Conservation (phyloP, 2,329 filamentous ascomycete genomes). For the Cytospora mali region DNA sequence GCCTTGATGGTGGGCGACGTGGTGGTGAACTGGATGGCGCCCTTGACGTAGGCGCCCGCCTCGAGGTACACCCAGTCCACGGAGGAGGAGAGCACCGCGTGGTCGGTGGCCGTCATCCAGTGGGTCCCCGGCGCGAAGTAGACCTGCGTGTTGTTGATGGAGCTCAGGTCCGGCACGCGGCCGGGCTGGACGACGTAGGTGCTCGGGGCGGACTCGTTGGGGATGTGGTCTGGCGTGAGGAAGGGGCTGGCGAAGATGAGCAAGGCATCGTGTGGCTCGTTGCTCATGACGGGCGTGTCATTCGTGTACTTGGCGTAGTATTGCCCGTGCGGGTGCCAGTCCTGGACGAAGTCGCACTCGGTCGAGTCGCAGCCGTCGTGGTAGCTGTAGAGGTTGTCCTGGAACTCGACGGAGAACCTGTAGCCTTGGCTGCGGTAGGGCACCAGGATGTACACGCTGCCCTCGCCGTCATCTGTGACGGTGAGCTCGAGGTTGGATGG, state of each 20-base stretch:
- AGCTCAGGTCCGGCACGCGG: constrained; percentile 30
- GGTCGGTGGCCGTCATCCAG: constrained; percentile 31
- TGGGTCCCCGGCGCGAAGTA: constrained; percentile 39
- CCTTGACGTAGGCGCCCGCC: constrained; percentile 42
- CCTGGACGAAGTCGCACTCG: constrained; percentile 19
- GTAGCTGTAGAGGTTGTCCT: constrained; percentile 37
- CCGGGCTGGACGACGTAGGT: constrained; percentile 33
- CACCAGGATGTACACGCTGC: constrained; percentile 34
- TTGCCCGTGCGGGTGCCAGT: constrained; percentile 28
- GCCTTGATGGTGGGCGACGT: constrained; percentile 34
- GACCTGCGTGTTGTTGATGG: constrained; percentile 29
- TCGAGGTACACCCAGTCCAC: constrained; percentile 36
- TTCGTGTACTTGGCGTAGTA: constrained; percentile 32
- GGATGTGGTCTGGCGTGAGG: constrained; percentile 29
- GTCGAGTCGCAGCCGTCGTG: constrained; percentile 22
- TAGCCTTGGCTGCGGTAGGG: constrained; percentile 34
- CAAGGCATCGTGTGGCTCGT: constrained; percentile 37
- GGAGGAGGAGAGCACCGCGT: constrained; percentile 13
- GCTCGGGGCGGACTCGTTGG: constrained; percentile 24
- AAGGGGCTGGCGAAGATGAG: constrained; percentile 40
- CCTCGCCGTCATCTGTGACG: constrained; percentile 29
- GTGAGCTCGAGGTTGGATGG: constrained; percentile 34
- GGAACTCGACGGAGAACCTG: constrained; percentile 39
- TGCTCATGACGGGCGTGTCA: constrained; percentile 30
- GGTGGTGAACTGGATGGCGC: constrained; percentile 39